Evolutionary conservation across 2,329 filamentous ascomycete genomes (phyloP), one percentile per base, ranked within the genome.

Genomic region (Exophiala viscosa): DNA sequence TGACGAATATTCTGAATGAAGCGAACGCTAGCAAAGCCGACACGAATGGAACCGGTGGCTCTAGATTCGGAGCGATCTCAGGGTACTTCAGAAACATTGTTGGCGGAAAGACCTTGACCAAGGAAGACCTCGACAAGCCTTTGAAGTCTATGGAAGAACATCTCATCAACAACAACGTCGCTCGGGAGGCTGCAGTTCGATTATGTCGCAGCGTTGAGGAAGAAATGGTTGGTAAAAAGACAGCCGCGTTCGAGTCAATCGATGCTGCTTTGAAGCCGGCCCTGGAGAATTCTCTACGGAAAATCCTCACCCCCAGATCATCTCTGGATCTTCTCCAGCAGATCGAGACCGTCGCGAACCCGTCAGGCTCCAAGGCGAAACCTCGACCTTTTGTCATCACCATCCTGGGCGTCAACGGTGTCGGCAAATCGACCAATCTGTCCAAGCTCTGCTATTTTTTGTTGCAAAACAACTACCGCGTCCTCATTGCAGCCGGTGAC

Each of bases 361-460:
- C 88, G 1, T 74, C 85, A 0, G 76, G 75, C 17, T 81, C 84
- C 2, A 84, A 84, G 28, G 77, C 84, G 55, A 75, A 81, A 54
- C 72, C 80, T 15, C 86, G 93, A 3, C 93, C 93, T 39, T 99
- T 97, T 68, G 92, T 97, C 65, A 95, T 99, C 68, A 96, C 90
- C 52, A 96, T 99, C 57, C 93, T 99, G 39, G 93, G 93, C 57
- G 93, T 99, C 67, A 99, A 99, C 69, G 93, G 93, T 48, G 93
- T 99, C 34, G 93, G 93, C 66, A 99, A 99, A 75, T 96, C 91
- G 13, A 99, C 93, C 47, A 97, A 96, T 68, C 79, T 99, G 34
- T 92, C 89, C 70, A 99, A 99, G 72, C 96, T 99, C 61, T 95
- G 91, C 70, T 99, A 93, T 74, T 99, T 99, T 75, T 78, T 99